Evolutionary conservation across 176 grass and related monocot species (phyloP).

Genomic region (Oryza glumipatula): DNA sequence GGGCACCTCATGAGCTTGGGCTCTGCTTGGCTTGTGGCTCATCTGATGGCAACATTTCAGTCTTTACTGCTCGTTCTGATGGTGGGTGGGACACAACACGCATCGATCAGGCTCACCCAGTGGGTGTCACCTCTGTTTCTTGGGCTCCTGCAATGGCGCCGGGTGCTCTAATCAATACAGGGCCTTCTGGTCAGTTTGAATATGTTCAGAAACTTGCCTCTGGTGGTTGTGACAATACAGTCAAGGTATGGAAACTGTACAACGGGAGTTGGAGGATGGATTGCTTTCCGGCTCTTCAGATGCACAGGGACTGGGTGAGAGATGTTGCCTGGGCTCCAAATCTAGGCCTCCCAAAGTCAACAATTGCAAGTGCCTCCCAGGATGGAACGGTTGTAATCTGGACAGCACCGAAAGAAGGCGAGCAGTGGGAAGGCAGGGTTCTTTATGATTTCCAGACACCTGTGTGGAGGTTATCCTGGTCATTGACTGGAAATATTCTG

Average conservation of each 20-base stretch:
- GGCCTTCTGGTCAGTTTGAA: not conserved
- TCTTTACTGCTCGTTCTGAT: not conserved
- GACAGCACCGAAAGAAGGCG: not conserved
- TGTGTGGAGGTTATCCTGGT: conserved; percentile 1
- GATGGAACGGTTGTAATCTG: not conserved
- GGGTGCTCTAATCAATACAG: not conserved
- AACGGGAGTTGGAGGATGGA: not conserved
- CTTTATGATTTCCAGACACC: conserved; percentile 1
- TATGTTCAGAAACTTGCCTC: conserved; percentile 5
- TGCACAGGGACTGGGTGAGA: conserved; percentile 2
- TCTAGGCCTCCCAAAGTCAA: not conserved
- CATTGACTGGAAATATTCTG: not conserved
- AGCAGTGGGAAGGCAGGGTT: conserved; percentile 1
- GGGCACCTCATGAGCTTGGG: not conserved
- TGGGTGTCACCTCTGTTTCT: not conserved
- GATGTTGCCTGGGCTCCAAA: not conserved
- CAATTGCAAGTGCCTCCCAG: not conserved
- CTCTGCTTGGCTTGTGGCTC: not conserved
- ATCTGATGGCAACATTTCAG: conserved; percentile 5
- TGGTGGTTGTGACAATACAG: not conserved
- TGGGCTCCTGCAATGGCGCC: not conserved
- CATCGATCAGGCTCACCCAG: not conserved
- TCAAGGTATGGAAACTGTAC: not conserved
- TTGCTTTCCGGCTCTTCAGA: not conserved
- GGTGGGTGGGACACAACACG: not conserved